Evolutionary conservation across 75 land plant species (phyloP).

Genomic region (Pinus tabuliformis): DNA sequence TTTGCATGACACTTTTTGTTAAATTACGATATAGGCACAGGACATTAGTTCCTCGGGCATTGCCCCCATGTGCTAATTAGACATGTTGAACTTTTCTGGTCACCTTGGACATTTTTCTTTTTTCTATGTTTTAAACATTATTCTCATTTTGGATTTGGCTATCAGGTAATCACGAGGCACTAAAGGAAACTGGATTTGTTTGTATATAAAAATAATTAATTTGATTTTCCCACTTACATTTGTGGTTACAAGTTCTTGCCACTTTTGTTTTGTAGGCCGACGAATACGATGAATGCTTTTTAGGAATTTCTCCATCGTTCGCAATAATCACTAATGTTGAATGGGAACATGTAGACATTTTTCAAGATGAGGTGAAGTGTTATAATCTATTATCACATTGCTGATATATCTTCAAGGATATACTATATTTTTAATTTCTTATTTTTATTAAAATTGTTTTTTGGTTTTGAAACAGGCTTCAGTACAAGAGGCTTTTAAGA

Average conservation of each 20-base stretch:
- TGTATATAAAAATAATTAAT: too few species aligned
- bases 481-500: conserved; percentile 41
- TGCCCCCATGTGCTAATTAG: background rate
- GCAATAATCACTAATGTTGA: conserved; percentile 72
- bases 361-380: conserved; percentile 50
- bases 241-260: background rate
- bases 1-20: background rate
- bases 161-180: background rate
- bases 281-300: conserved; percentile 73
- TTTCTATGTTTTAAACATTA: background rate
- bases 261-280: conserved; percentile 46
- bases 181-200: too few species aligned
- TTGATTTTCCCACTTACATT: too few species aligned
- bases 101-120: background rate
- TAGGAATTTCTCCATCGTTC: conserved; percentile 53
- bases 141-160: background rate
- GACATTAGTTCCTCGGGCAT: background rate
- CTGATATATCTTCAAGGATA: background rate
- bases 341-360: conserved; percentile 81
- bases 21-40: background rate
- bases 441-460: conserved; percentile 4
- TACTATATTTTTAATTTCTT: background rate
- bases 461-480: conserved; percentile 30
- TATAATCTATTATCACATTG: background rate
- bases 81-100: background rate